Conservation (phyloP, 2,329 filamentous ascomycete species). For the Teratosphaeria epicoccoides region DNA sequence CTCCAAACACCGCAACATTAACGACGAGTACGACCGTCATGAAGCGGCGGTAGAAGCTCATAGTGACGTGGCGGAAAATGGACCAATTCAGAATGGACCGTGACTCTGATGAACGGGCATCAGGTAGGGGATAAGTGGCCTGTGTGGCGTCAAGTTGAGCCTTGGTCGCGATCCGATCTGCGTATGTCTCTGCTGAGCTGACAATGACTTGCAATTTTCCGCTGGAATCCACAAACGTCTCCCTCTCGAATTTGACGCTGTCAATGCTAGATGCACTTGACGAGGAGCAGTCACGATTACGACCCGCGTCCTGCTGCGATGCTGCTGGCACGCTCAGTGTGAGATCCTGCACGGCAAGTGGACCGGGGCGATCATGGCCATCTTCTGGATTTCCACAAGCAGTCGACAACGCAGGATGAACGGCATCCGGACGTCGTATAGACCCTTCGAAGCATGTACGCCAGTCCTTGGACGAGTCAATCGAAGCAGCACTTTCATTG, state of each 20-base stretch:
- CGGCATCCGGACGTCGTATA: background rate
- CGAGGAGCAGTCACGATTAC: background rate
- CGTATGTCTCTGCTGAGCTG: background rate
- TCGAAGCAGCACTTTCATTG: background rate
- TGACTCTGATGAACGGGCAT: constrained; percentile 6
- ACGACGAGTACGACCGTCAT: constrained; percentile 18
- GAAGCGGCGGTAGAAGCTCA: constrained; percentile 23
- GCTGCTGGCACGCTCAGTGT: background rate
- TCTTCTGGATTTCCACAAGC: background rate
- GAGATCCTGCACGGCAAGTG: background rate
- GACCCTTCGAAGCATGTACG: background rate
- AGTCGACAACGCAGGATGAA: background rate
- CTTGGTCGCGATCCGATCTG: constrained; percentile 14
- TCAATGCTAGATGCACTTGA: background rate
- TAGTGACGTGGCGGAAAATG: constrained; percentile 20
- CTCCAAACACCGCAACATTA: constrained; percentile 14
- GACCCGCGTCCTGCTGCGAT: background rate
- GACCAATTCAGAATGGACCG: constrained; percentile 17
- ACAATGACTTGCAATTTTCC: background rate
- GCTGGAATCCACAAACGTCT: background rate
- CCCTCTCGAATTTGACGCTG: background rate
- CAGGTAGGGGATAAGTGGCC: constrained; percentile 13
- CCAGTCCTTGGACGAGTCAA: background rate
- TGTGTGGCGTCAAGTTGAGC: constrained; percentile 13
- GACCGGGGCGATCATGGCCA: background rate